phyloP scores from a whole-genome alignment of 345 rosid species.

The Rhizophora apiculata region DNA sequence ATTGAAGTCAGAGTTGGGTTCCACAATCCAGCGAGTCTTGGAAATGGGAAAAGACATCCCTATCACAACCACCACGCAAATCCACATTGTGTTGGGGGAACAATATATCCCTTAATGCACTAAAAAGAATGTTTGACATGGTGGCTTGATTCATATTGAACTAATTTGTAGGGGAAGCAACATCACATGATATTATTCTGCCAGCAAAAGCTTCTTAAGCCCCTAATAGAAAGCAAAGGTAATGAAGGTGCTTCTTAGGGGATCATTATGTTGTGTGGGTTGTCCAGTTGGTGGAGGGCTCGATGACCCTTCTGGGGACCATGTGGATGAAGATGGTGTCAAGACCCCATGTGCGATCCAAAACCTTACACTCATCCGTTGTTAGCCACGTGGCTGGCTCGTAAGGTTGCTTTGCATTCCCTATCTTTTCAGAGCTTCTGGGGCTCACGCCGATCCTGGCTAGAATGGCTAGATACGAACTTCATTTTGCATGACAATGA shows the following conservation, averaged over 20 bases:
- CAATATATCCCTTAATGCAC: too few relatives aligned
- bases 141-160: too few relatives aligned
- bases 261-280: slow-evolving; percentile 25
- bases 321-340: slow-evolving; percentile 43
- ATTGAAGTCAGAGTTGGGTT: too few relatives aligned
- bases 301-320: slow-evolving; percentile 41
- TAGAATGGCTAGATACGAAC: neutral
- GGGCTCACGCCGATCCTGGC: slow-evolving; percentile 2
- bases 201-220: neutral
- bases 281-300: slow-evolving; percentile 44
- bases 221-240: slow-evolving; percentile 7
- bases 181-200: slow-evolving; percentile 25
- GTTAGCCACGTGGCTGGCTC: slow-evolving; percentile 20
- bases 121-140: too few relatives aligned
- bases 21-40: too few relatives aligned
- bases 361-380: slow-evolving; percentile 20
- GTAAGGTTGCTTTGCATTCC: slow-evolving; percentile 12
- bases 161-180: neutral
- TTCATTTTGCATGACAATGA: slow-evolving; percentile 6
- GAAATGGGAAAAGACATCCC: neutral
- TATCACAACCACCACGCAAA: neutral
- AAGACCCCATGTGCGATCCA: slow-evolving; percentile 13
- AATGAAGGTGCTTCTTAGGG: slow-evolving; percentile 16
- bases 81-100: neutral
- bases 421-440: slow-evolving; percentile 13